Percentiles rank a stretch among this genome's conserved stretches.
These are phyloP conservation scores for Chrysoporthe austroafricana DNA, from an alignment of 2,329 filamentous ascomycete species.

Conservation along the genomic window DNA sequence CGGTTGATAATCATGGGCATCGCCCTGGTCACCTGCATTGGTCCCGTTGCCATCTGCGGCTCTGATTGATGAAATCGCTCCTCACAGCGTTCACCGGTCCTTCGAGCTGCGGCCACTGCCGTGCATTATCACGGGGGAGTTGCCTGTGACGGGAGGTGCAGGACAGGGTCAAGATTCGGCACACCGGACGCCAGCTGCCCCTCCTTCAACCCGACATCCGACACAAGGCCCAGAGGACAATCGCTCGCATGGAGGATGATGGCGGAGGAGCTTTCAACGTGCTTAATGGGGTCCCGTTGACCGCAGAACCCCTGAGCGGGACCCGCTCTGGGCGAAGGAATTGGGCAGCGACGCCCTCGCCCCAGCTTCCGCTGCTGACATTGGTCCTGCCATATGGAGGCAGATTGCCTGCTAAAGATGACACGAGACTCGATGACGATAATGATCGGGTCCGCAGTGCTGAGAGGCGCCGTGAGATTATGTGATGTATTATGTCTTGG, in stretches of 20 bases:
- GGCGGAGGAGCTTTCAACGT: slow-evolving; percentile 1
- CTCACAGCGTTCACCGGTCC: slow-evolving; percentile 25
- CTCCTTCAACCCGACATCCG: background rate
- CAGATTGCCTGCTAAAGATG: slow-evolving; percentile 8
- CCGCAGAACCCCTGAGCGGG: background rate
- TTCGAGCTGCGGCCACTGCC: slow-evolving; percentile 26
- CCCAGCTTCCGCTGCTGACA: background rate
- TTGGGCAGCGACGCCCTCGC: slow-evolving; percentile 11
- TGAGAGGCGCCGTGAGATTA: slow-evolving; percentile 18
- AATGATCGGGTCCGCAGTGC: slow-evolving; percentile 9
- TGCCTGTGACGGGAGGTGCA: slow-evolving; percentile 19
- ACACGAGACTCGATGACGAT: slow-evolving; percentile 2
- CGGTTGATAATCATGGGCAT: slow-evolving; percentile 14
- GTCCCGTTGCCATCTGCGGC: slow-evolving; percentile 11
- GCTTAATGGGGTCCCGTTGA: background rate
- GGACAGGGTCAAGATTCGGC: slow-evolving; percentile 2
- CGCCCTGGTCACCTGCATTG: slow-evolving; percentile 18
- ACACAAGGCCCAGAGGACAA: background rate
- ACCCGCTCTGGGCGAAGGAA: slow-evolving; percentile 1
- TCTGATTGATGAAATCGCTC: slow-evolving; percentile 11
- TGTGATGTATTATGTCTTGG: slow-evolving; percentile 27
- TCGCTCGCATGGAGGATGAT: background rate
- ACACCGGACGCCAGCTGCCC: background rate
- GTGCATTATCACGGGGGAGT: slow-evolving; percentile 21
- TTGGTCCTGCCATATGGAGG: slow-evolving; percentile 9